These are phyloP conservation scores for Parathielavia appendiculata DNA, from an alignment of 495 filamentous ascomycete genomes.

Conservation along the genomic window DNA sequence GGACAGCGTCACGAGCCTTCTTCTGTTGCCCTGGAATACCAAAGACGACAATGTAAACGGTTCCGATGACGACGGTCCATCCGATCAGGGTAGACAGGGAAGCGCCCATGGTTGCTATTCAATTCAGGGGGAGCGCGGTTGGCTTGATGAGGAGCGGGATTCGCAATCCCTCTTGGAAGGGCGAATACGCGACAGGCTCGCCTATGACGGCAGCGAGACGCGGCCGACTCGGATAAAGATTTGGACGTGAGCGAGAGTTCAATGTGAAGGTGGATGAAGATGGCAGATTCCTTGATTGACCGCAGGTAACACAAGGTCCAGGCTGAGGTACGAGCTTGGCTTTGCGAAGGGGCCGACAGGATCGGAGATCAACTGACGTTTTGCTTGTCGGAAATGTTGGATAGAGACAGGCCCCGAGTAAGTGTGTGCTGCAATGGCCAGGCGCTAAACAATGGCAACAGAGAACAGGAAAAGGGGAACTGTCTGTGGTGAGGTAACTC, in stretches of 20 bases:
- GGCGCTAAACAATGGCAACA: slow-evolving; percentile 2
- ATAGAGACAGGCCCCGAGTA: background rate
- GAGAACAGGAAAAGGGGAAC: slow-evolving; percentile 7
- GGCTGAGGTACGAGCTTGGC: slow-evolving; percentile 6
- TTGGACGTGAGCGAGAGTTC: slow-evolving; percentile 1
- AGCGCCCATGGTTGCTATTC: slow-evolving; percentile 36
- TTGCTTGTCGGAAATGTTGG: background rate
- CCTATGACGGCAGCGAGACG: background rate
- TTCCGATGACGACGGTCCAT: slow-evolving; percentile 55
- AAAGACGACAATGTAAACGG: slow-evolving; percentile 36
- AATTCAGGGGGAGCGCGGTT: background rate
- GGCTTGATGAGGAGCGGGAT: background rate
- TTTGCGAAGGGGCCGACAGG: background rate
- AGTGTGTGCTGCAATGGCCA: background rate
- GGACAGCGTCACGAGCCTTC: slow-evolving; percentile 15
- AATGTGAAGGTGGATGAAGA: slow-evolving; percentile 6
- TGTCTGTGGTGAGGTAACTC: slow-evolving; percentile 9
- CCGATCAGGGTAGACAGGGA: slow-evolving; percentile 44
- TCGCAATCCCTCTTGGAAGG: slow-evolving; percentile 2
- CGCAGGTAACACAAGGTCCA: slow-evolving; percentile 10
- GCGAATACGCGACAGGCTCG: background rate
- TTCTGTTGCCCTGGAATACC: slow-evolving; percentile 15
- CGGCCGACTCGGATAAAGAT: background rate
- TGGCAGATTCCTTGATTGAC: slow-evolving; percentile 11
- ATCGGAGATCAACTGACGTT: background rate